These are phyloP conservation scores for Areca catechu DNA, from an alignment of 176 grass and related monocot species.

Conservation along the genomic window DNA sequence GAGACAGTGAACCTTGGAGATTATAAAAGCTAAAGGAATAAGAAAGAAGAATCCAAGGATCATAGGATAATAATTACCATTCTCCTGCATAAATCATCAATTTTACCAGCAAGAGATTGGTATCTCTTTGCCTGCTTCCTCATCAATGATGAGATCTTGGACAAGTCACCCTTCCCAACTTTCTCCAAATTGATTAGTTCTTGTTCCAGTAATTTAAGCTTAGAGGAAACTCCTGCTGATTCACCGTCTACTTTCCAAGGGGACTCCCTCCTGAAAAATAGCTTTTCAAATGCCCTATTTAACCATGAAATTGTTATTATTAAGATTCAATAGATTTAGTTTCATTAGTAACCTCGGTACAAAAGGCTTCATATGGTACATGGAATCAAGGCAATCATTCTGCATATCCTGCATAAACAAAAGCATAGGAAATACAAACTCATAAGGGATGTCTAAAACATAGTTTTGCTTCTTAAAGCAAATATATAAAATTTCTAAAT, in stretches of 20 bases:
- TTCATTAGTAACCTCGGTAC: constrained; percentile 50
- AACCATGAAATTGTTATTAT: not conserved
- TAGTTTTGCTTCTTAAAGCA: too few relatives aligned
- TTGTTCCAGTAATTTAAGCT: constrained; percentile 75
- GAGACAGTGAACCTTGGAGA: not conserved
- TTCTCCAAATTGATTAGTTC: constrained; percentile 81
- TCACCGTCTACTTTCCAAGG: constrained; percentile 89
- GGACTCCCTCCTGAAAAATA: constrained; percentile 71
- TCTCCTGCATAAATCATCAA: constrained; percentile 92
- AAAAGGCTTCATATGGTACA: constrained; percentile 58
- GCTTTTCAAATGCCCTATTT: constrained; percentile 9
- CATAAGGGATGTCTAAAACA: too few relatives aligned
- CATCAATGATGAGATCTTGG: constrained; percentile 61
- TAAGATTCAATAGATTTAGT: not conserved
- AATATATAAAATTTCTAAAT: too few relatives aligned
- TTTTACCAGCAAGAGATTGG: constrained; percentile 74
- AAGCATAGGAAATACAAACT: not conserved
- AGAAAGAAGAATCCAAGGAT: too few relatives aligned
- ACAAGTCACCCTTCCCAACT: constrained; percentile 65
- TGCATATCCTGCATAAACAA: constrained; percentile 48
- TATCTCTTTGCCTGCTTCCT: constrained; percentile 96
- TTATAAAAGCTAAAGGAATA: too few relatives aligned
- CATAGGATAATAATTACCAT: constrained; percentile 41
- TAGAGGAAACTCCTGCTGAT: constrained; percentile 75
- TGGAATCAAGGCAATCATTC: constrained; percentile 46